These are phyloP conservation scores for Zostera marina DNA, from an alignment of 116 monocot species.

Conservation along the genomic window DNA sequence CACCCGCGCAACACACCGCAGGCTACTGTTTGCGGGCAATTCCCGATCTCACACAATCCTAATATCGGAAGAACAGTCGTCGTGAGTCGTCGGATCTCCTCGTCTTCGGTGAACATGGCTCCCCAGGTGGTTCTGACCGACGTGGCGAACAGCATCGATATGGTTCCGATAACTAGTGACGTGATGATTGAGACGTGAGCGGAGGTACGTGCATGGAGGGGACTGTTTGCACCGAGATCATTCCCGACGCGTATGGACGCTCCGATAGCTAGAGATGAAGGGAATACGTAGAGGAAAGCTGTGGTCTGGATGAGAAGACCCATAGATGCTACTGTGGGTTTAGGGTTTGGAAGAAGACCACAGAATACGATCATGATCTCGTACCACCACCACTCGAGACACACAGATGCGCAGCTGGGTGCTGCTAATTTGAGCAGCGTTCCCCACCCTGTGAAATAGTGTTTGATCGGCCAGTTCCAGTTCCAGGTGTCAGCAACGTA, in stretches of 20 bases:
- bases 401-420: constrained; percentile 34
- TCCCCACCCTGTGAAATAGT: constrained; percentile 26
- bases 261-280: constrained; percentile 27
- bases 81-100: constrained; percentile 17
- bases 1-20: constrained; percentile 34
- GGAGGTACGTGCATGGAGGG: constrained; percentile 11
- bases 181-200: constrained; percentile 15
- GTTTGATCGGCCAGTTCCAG: constrained; percentile 6
- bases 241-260: constrained; percentile 36
- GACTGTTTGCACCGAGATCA: constrained; percentile 34
- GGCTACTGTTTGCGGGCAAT: constrained; percentile 19
- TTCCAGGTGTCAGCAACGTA: constrained; percentile 6
- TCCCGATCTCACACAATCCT: constrained; percentile 43
- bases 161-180: constrained; percentile 15
- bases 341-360: constrained; percentile 39
- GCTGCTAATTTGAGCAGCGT: constrained; percentile 13
- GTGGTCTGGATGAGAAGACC: constrained; percentile 52
- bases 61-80: constrained; percentile 26
- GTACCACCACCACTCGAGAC: constrained; percentile 71
- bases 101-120: constrained; percentile 20
- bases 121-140: constrained; percentile 18
- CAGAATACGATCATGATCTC: constrained; percentile 41
- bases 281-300: constrained; percentile 38
- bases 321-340: constrained; percentile 36
- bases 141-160: constrained; percentile 22